Conservation (phyloP, 1,139 yeast genomes). For the Hyphopichia fennica region DNA sequence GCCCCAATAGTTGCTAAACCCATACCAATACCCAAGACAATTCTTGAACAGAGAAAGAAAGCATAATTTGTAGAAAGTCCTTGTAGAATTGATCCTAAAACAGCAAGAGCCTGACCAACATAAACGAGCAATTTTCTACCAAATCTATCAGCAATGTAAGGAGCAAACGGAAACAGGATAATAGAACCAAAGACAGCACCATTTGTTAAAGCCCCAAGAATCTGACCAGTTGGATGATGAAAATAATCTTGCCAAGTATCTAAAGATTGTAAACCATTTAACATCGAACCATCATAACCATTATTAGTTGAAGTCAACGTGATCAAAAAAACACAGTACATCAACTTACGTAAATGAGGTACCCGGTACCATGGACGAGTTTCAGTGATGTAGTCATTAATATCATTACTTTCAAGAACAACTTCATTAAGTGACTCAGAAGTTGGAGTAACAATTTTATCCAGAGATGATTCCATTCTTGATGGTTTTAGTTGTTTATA, state of each 20-base stretch:
- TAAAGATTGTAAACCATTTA: constrained; percentile 52
- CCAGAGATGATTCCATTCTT: too few species aligned
- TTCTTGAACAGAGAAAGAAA: constrained; percentile 39
- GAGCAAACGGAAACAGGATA: constrained; percentile 20
- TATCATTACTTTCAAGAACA: too few species aligned
- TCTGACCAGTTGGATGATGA: constrained; percentile 42
- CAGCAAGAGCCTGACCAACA: constrained; percentile 23
- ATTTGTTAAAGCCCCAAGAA: constrained; percentile 46
- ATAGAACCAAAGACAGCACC: constrained; percentile 26
- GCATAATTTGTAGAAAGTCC: constrained; percentile 42
- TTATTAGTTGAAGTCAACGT: constrained; percentile 47
- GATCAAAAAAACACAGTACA: constrained; percentile 34
- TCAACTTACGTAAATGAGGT: constrained; percentile 36
- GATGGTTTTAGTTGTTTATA: too few species aligned
- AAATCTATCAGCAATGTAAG: constrained; percentile 22
- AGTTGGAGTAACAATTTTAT: too few species aligned
- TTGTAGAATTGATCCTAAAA: constrained; percentile 43
- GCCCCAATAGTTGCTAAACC: constrained; percentile 43
- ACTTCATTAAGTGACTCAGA: too few species aligned
- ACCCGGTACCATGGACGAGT: constrained; percentile 19
- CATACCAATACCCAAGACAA: constrained; percentile 39
- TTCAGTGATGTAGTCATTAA: constrained; percentile 3
- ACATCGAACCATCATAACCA: constrained; percentile 54
- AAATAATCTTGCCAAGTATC: constrained; percentile 33
- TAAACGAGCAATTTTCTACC: constrained; percentile 36